Evolutionary conservation across 2,329 filamentous ascomycete genomes (phyloP), one percentile per base, ranked within the genome.

Genomic region (Botrytis sinoallii): DNA sequence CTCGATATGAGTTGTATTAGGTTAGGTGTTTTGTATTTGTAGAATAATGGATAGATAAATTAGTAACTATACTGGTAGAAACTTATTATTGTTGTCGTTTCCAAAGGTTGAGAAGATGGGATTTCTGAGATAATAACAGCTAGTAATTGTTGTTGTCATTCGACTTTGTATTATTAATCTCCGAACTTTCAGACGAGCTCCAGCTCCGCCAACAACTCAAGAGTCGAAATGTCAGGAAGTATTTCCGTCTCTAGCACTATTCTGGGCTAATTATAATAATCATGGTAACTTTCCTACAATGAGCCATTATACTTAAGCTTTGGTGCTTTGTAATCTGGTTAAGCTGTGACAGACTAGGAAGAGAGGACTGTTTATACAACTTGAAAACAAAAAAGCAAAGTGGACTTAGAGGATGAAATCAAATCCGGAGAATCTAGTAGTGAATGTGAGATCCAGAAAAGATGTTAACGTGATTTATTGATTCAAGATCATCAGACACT

Each of bases 391-490:
- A 32, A 32, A 32, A 32, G 3, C 32, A 32, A 32, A 32, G 32
- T 32, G 32, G 32, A 32, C 32, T 32, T 32, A 32, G 3, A 32
- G 32, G 32, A 32, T 32, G 32, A 32, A 32, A 32, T 32, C 32
- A 32, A 32, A 32, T 32, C 32, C 32, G 8, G 20, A 10, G 1
- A 48, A 48, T 10, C 0, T 0, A 46, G 9, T 46, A 9, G 44
- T 46, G 18, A 46, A 46, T 46, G 0, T n/a, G 2, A 5, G 48
- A 52, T 14, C 5, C 3, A 25, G 4, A 52, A 52, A 4, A n/a
- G 10, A 0, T 2, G 0, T 12, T 5, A 4, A n/a, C 48, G 5
- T 14, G 0, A n/a, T n/a, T 14, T 5, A 14, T 25, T 14, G 48
- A 14, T 52, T 52, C 12, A 14, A 14, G 25, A n/a, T 52, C 25